Conservation (phyloP, 2,329 filamentous ascomycete genomes). For the Sphaerulina populicola region DNA sequence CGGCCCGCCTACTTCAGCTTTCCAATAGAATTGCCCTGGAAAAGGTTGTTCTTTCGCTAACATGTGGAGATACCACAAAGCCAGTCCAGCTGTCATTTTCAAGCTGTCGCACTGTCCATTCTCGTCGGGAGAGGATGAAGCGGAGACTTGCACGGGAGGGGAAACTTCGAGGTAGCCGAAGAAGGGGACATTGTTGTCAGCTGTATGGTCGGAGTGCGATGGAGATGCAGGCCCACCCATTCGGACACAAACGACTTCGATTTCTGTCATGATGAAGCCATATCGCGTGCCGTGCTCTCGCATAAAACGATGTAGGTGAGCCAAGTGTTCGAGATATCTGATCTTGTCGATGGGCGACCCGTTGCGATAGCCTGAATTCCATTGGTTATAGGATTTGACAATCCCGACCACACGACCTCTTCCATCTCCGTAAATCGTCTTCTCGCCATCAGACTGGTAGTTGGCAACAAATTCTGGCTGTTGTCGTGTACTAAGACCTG, state of each 20-base stretch:
- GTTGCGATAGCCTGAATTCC: slow-evolving; percentile 89
- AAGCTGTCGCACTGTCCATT: slow-evolving; percentile 32
- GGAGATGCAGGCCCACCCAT: slow-evolving; percentile 50
- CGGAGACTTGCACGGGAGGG: slow-evolving; percentile 45
- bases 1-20: slow-evolving; percentile 64
- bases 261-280: slow-evolving; percentile 93
- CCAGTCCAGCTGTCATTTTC: slow-evolving; percentile 61
- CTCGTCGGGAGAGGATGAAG: slow-evolving; percentile 24
- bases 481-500: slow-evolving; percentile 39
- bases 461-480: slow-evolving; percentile 60
- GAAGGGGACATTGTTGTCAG: slow-evolving; percentile 52
- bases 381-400: slow-evolving; percentile 85
- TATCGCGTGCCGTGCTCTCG: slow-evolving; percentile 88
- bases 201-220: slow-evolving; percentile 7
- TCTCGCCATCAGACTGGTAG: slow-evolving; percentile 47
- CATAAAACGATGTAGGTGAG: slow-evolving; percentile 84
- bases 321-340: slow-evolving; percentile 77
- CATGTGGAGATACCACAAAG: slow-evolving; percentile 70
- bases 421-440: slow-evolving; percentile 41
- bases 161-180: slow-evolving; percentile 83
- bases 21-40: slow-evolving; percentile 55
- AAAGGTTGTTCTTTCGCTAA: slow-evolving; percentile 55
- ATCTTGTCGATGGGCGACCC: slow-evolving; percentile 78
- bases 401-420: slow-evolving; percentile 65
- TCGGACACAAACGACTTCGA: slow-evolving; percentile 84